Base-by-base conservation (phyloP, 805 yeast species). In the Millerozyma acaciae region DNA sequence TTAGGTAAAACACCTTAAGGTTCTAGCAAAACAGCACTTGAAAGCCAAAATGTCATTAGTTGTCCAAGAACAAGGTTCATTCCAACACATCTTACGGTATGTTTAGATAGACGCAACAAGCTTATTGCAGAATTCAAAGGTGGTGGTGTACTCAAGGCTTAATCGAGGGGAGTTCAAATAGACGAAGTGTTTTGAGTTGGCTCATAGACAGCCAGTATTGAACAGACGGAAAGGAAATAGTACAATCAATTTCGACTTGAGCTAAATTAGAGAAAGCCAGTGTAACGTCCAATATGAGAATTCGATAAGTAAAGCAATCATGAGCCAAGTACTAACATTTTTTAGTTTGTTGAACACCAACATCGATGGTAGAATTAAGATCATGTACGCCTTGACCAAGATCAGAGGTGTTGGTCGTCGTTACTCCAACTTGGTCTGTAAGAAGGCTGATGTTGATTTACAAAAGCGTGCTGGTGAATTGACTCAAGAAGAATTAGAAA, bases 361-460 rank as follows among this genome's bases (percentile, higher is more conserved):
- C 89, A 97, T 93, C 72, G 99, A 93, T 76, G 99, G 99, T 84
- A 89, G 95, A 88, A 90, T 90, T 82, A 93, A 93, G 84, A 82
- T 93, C 75, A 94, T 93, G 93, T 94, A 89, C 86, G 99, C 99
- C 72, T 80, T 93, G 78, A 89, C 98, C 81, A 84, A 89, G 76
- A 94, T 93, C 72, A 86, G 96, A 80, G 99, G 99, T 89, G 97
- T 93, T 65, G 98, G 98, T 80, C 94, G 97, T 77, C 93, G 99
- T 80, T 94, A 90, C 85, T 80, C 98, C 75, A 93, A 94, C 89
- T 80, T 93, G 78, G 96, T 93, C 68, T 93, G 97, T 82, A 94
- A 94, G 86, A 94, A 90, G 84, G 99, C 99, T 64, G 99, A 93
- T 80, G 94, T 93, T 68, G 95, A 86, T 72, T 82, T 94, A 75